Base-by-base conservation (phyloP, 495 filamentous ascomycete genomes). In the Daldinia bambusicola region DNA sequence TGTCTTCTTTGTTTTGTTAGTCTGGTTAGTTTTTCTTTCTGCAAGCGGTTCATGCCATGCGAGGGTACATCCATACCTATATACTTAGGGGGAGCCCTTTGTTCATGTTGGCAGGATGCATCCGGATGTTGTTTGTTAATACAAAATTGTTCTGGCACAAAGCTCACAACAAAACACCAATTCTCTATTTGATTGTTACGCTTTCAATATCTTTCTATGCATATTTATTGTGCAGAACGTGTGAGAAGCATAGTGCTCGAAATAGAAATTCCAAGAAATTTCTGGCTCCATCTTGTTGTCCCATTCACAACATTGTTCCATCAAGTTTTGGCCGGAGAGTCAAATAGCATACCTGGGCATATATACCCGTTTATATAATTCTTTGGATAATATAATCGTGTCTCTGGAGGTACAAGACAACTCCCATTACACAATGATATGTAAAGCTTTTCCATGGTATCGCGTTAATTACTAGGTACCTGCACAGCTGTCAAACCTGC, bases 11-110 rank as follows among this genome's bases (percentile, higher is more conserved):
- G 41, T 59, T 30, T 55, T 22, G n/a, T 2, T n/a, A 5, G 31
- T 26, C 30, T 31, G 6, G 20, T n/a, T 14, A 16, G 32, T 2
- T 16, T 16, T 53, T 0, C 9, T 50, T 13, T 50, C 61, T 50
- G 61, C 55, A 70, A 64, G 61, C 67, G 55, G 67, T 32, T 53
- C 5, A 20, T 4, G 4, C 26, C 26, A 26, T 30, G 50, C 13
- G 20, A 32, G 13, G 7, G 22, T 14, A 53, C 26, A 14, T 40
- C 1, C 13, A 48, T 30, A 32, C 5, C 4, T 31, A 53, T 53
- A 53, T n/a, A 32, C 12, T 32, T 32, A n/a, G 30, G 10, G 22
- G 6, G 2, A 3, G 13, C 13, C 2, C 50, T 53, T 53, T 53
- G 50, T 53, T 31, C 2, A 1, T 16, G 14, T n/a, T 53, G 2